A percentile compares a stretch with the other conserved stretches of the same genome.
Evolutionary conservation across 768 basidiomycete species (phyloP).

Genomic region (Podaxis sp.): DNA sequence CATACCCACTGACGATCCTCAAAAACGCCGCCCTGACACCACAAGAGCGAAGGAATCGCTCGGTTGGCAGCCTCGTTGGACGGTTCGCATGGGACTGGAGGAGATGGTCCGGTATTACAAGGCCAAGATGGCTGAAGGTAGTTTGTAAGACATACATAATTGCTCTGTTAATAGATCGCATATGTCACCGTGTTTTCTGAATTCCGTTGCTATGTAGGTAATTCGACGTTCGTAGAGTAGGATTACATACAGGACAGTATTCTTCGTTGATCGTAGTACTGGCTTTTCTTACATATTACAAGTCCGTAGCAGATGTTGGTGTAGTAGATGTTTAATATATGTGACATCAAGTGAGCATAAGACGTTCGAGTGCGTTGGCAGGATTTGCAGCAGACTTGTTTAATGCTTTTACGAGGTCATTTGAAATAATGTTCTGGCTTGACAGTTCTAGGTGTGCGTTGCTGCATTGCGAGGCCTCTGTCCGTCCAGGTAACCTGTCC

Average conservation of each 20-base stretch:
- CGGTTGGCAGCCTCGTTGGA: constrained; percentile 92
- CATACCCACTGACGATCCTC: constrained; percentile 92
- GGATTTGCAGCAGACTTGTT: not conserved
- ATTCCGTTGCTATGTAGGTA: not conserved
- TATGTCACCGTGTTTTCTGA: not conserved
- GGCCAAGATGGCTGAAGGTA: constrained; percentile 83
- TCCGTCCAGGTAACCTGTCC: not conserved
- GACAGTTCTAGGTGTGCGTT: not conserved
- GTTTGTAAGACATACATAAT: constrained; percentile 41
- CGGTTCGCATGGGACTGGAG: constrained; percentile 88
- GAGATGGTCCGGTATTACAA: constrained; percentile 96
- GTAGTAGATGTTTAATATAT: not conserved
- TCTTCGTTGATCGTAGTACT: not conserved
- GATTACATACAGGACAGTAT: not conserved
- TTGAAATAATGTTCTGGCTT: not conserved
- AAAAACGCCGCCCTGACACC: constrained; percentile 91
- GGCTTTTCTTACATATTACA: not conserved
- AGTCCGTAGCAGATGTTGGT: not conserved
- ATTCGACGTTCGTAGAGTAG: not conserved
- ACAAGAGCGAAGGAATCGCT: constrained; percentile 82
- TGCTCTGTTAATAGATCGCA: not conserved
- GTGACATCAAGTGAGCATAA: not conserved
- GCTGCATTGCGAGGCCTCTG: not conserved
- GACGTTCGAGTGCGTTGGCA: not conserved
- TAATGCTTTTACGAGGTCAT: not conserved